A percentile compares a stretch with the other conserved stretches of the same genome.
phyloP scores from a whole-genome alignment of 2,329 filamentous ascomycete genomes.

The Ascochyta koolunga region DNA sequence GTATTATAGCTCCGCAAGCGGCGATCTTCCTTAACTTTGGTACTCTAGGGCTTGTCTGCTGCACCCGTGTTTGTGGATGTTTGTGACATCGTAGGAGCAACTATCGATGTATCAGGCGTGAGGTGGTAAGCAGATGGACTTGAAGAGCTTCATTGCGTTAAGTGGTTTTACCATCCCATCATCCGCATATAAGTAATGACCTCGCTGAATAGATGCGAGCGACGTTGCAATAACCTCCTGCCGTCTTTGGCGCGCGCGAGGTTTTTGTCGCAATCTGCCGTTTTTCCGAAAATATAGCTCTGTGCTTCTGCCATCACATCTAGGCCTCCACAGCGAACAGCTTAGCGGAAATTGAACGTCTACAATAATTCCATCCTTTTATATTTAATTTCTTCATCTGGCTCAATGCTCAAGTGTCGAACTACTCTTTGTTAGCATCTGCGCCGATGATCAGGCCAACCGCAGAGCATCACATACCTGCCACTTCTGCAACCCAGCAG shows the following conservation, averaged over 20 bases:
- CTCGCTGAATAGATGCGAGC: not conserved
- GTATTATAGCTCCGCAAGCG: too few species aligned
- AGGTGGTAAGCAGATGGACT: too few species aligned
- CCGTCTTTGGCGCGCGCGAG: constrained; percentile 5
- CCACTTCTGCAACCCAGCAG: constrained; percentile 50
- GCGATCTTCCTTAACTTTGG: too few species aligned
- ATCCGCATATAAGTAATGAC: not conserved
- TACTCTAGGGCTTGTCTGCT: too few species aligned
- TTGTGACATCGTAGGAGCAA: too few species aligned
- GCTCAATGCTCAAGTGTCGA: constrained; percentile 11
- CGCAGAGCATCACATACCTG: constrained; percentile 31
- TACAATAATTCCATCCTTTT: not conserved
- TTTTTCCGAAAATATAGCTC: constrained; percentile 3
- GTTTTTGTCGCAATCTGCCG: constrained; percentile 7
- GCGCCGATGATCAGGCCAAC: not conserved
- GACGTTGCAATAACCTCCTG: not conserved
- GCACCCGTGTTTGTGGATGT: too few species aligned
- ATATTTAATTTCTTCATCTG: too few species aligned
- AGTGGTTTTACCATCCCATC: too few species aligned
- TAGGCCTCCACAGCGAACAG: not conserved
- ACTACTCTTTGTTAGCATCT: not conserved
- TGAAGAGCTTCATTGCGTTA: too few species aligned
- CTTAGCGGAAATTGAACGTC: not conserved
- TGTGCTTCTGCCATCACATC: constrained; percentile 8
- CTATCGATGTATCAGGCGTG: too few species aligned